Base-by-base conservation (phyloP, 2,329 filamentous ascomycete genomes). In the Clonostachys rosea region DNA sequence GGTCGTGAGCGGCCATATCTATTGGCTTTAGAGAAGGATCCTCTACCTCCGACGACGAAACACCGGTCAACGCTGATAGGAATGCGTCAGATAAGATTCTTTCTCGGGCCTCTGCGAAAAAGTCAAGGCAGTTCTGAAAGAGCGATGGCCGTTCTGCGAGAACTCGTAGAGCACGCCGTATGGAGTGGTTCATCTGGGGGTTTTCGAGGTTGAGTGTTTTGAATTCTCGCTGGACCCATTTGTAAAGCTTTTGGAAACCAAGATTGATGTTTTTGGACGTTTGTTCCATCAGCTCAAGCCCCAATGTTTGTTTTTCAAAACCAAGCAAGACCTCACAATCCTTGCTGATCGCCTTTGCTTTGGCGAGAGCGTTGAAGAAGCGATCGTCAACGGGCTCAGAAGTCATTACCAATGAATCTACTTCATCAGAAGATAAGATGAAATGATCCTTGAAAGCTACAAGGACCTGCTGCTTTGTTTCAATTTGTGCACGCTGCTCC, bases 211-310 rank as follows among this genome's bases (percentile, higher is more conserved):
- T 95, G 44, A 97, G 70, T 1, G 85, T 86, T 64, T 91, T 95
- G 69, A 99, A 95, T 58, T 96, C 91, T 49, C 87, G 84, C 62
- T 96, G 91, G 17, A 95, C 84, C 92, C 92, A 99, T 57, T 89
- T 84, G 67, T 95, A 96, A 4, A 99, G 78, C 62, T 96, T 99
- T 62, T 99, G 92, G 57, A 94, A 99, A 6, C 89, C 92, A 14
- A 85, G 78, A 59, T 96, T 94, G 44, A 99, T 77, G 51, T 89
- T 83, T 49, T 89, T 90, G 0, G 91, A 91, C 47, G 86, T 92
- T 63, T 92, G 83, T 52, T 96, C 92, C 77, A 97, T 91, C 43
- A 97, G 80, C 57, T 97, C 91, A 5, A 95, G 73, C 0, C 92
- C 94, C 1, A 96, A 71, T 9, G 85, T 84, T 66, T 97, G 91